A percentile compares a stretch with the other conserved stretches of the same genome.
These are phyloP conservation scores for Litsea cubeba DNA, from an alignment of 164 flowering plant genomes.

Conservation along the genomic window DNA sequence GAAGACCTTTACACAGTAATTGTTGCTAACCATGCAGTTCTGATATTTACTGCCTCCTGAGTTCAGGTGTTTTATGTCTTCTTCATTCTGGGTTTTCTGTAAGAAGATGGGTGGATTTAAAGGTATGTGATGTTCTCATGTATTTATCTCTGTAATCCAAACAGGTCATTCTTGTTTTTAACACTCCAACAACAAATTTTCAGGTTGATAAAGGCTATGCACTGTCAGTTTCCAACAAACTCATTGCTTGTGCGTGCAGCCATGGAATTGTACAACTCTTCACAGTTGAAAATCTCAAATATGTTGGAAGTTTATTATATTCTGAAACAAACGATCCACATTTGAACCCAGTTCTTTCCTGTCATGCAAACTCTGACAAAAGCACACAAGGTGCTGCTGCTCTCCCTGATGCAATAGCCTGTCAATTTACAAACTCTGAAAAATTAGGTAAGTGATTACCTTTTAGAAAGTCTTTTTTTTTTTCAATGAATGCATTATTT, in stretches of 20 bases:
- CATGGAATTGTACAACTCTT: slow-evolving; percentile 58
- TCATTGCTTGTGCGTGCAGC: slow-evolving; percentile 78
- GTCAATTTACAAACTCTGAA: slow-evolving; percentile 55
- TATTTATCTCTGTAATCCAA: neutral
- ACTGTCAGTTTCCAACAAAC: slow-evolving; percentile 41
- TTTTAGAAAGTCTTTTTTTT: neutral
- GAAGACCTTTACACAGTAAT: neutral
- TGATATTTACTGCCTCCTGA: neutral
- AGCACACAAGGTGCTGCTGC: slow-evolving; percentile 15
- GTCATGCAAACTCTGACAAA: slow-evolving; percentile 10
- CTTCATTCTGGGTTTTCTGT: slow-evolving; percentile 42
- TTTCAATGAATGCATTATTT: neutral
- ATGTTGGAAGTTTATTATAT: slow-evolving; percentile 44
- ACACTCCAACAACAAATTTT: slow-evolving; percentile 12
- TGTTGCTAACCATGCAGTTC: neutral
- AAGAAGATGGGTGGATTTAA: slow-evolving; percentile 46
- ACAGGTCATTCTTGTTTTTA: neutral
- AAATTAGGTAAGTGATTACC: slow-evolving; percentile 52
- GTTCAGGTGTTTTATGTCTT: slow-evolving; percentile 54
- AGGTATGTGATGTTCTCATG: slow-evolving; percentile 31
- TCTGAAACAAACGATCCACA: slow-evolving; percentile 28
- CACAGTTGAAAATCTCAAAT: slow-evolving; percentile 27
- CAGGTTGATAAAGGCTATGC: slow-evolving; percentile 64
- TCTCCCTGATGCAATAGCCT: slow-evolving; percentile 73
- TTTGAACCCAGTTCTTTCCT: slow-evolving; percentile 9